Evolutionary conservation across 2,329 filamentous ascomycete genomes (phyloP), one percentile per base, ranked within the genome.

Genomic region (Fusarium sp.): DNA sequence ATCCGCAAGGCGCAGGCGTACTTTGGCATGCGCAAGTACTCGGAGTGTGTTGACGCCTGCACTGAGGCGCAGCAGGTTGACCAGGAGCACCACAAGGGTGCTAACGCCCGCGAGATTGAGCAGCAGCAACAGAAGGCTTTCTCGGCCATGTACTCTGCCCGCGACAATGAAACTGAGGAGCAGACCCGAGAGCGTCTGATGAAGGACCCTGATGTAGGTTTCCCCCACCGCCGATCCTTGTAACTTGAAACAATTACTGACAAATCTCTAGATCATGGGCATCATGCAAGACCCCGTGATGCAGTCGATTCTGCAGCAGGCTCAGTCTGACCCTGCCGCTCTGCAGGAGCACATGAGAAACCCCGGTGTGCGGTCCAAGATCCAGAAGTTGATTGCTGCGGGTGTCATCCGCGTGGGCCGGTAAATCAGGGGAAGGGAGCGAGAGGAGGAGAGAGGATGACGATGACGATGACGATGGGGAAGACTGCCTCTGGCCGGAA

Each of bases 321-420:
- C 96, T 47, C 97, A 98, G 87, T 90, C 90, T 59, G 93, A 99
- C 77, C 96, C 96, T 16, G 92, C 92, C 51, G 96, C 96, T 47
- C 89, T 99, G 68, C 92, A 97, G 79, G 95, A 99, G 81, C 97
- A 99, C 83, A 97, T 99, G 93, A 93, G 91, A 86, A 99, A 98
- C 85, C 89, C 94, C 1, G 88, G 87, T 62, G 93, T 99, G 73
- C 88, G 91, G 65, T 89, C 89, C 75, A 97, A 98, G 88, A 92
- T 99, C 71, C 94, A 98, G 86, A 98, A 98, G 85, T 85, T 98
- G 75, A 91, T 97, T 72, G 94, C 94, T 58, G 95, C 95, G 44
- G 95, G 96, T 77, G 94, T 98, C 13, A 98, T 98, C 76, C 90
- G 93, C 44, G 86, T 95, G 72, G 92, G 93, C 31, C 80, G 82